These are phyloP conservation scores for Fusarium zealandicum DNA, from an alignment of 2,329 filamentous ascomycete genomes.

Conservation along the genomic window DNA sequence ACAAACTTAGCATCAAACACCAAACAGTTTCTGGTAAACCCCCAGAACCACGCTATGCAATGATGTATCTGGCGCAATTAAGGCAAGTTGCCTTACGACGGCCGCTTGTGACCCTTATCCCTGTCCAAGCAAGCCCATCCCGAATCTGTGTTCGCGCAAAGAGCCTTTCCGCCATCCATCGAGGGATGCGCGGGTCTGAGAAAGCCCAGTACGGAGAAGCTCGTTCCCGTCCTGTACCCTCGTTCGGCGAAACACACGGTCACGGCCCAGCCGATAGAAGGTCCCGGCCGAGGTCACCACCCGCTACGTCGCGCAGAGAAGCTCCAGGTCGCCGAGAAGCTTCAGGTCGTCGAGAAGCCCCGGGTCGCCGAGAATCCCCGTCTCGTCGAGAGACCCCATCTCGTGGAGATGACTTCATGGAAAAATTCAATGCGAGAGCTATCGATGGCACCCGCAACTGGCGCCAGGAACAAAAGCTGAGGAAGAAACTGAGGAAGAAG, in stretches of 20 bases:
- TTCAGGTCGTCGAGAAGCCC: no score
- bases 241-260: conserved; percentile 1
- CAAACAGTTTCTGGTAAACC: conserved; percentile 4
- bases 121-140: conserved; percentile 12
- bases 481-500: conserved; percentile 59
- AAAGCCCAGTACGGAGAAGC: conserved; percentile 41
- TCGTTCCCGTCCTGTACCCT: conserved; percentile 19
- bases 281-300: background rate
- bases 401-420: conserved; percentile 22
- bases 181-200: conserved; percentile 65
- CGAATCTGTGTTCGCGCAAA: conserved; percentile 39
- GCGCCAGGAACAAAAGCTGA: conserved; percentile 53
- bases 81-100: conserved; percentile 33
- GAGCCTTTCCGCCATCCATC: conserved; percentile 71
- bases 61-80: conserved; percentile 39
- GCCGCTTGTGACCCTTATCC: conserved; percentile 20
- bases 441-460: conserved; percentile 41
- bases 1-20: background rate
- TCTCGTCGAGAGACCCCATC: conserved; percentile 9
- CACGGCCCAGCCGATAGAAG: conserved; percentile 1
- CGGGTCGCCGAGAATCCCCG: no score
- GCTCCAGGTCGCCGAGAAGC: conserved; percentile 12
- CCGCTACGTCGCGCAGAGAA: conserved; percentile 5
- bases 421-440: conserved; percentile 41
- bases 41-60: conserved; percentile 34